These are phyloP conservation scores for Linnemannia hyalina DNA, from an alignment of 192 early-diverging fungal genomes.

Conservation along the genomic window DNA sequence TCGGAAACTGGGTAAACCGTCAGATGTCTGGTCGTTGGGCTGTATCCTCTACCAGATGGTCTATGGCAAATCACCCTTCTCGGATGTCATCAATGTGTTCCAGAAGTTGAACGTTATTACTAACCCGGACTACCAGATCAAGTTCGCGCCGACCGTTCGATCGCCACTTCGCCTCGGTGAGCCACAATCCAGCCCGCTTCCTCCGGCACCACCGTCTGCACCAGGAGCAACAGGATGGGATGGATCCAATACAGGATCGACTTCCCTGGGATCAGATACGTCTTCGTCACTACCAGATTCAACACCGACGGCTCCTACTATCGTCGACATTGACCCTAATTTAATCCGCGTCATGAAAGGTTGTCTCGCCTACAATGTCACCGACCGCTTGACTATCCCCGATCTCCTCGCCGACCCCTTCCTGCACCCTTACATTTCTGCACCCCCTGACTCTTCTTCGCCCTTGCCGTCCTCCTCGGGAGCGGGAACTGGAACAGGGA, in stretches of 20 bases:
- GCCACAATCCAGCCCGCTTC: neutral
- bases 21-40: slow-evolving; percentile 94
- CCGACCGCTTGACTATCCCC: slow-evolving; percentile 75
- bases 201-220: neutral
- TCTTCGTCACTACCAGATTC: neutral
- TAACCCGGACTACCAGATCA: slow-evolving; percentile 75
- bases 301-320: neutral
- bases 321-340: slow-evolving; percentile 58
- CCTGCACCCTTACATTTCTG: slow-evolving; percentile 45
- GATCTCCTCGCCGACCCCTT: slow-evolving; percentile 76
- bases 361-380: slow-evolving; percentile 79
- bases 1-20: slow-evolving; percentile 78
- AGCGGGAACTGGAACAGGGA: neutral
- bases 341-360: slow-evolving; percentile 73
- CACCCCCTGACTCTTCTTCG: neutral
- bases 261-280: neutral
- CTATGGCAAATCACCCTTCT: slow-evolving; percentile 89
- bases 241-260: neutral
- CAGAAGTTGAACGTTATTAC: slow-evolving; percentile 82
- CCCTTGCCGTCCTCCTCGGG: neutral
- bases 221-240: neutral
- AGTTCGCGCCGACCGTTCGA: slow-evolving; percentile 61
- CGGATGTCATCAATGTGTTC: slow-evolving; percentile 69
- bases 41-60: slow-evolving; percentile 95
- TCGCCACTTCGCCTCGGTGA: slow-evolving; percentile 20